Evolutionary conservation across 208 protist species (phyloP), one percentile per base, ranked within the genome.

Genomic region (Trypanosoma platydactyli): DNA sequence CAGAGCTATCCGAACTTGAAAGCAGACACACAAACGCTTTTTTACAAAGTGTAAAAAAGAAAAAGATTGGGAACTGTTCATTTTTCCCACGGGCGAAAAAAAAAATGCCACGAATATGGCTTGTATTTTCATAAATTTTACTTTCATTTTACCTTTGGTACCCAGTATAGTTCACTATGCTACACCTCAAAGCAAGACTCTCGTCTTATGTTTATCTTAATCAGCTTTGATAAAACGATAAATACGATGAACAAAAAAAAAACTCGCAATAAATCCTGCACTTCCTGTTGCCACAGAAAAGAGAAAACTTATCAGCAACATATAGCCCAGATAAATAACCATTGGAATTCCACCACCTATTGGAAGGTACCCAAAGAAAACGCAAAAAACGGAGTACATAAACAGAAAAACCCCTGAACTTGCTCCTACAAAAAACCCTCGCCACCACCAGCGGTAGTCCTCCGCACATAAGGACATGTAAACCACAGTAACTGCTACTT

Each of bases 361-460:
- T 20, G 84, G 13, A 1, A 98, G 73, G 40, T 60, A 77, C 60
- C 45, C 57, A n/a, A 51, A 77, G 49, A 88, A 64, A 25, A 93
- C 88, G 74, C 97, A 98, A 59, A 91, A 92, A 55, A 98, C 55
- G 35, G 81, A 84, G 76, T 98, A 99, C 3, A 97, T 42, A 64
- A 98, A 98, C 15, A 99, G 29, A 77, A 97, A 98, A 0, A 97
- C n/a, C 24, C 91, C 91, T 0, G 81, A 80, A 4, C 72, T 71
- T 49, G 86, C 94, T 16, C 87, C 70, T 9, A 88, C 84, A 35
- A 89, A 67, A 79, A 97, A 98, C 20, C 87, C 84, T 60, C 86
- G 79, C 97, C 98, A 99, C 97, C 98, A 99, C 98, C 98, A 99
- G 59, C 92, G 85, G 80, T 99, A 98, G 75, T 99, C 90, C 76